Base-by-base conservation (phyloP, 805 yeast species). In the Torulaspora gathmanii region DNA sequence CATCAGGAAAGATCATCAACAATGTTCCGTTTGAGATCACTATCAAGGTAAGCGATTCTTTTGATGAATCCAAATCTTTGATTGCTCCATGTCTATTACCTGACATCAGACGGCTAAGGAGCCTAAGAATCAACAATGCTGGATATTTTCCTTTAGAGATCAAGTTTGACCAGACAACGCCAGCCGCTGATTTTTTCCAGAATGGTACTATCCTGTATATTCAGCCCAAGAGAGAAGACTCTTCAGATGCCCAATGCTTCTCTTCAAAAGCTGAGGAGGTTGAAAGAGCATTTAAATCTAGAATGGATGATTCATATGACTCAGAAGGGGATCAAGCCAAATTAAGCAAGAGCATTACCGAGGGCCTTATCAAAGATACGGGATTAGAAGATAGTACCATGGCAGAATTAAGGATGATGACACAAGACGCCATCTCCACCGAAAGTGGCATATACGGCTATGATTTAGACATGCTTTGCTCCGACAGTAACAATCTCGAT, bases 81-180 rank as follows among this genome's bases (percentile, higher is more conserved):
- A 44, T 58, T 6, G 69, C 93, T 0, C 97, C 97, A 0, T 78
- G 85, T 50, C 64, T 87, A 35, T 58, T 89, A 33, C 93, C 95
- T 0, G 74, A 75, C 25, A 55, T 83, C 23, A 68, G 71, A 11
- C 65, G 66, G 0, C 79, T 88, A 7, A 46, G 56, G 7, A 65
- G 66, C 5, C 72, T 88, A 2, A 67, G 69, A 33, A 74, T 82
- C 0, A 54, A 61, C 2, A 69, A 76, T 4, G 62, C 71, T 1
- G 75, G 74, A 10, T 79, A 78, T 57, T 82, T 79, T 53, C 77
- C 78, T 2, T 61, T 78, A 39, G 67, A 70, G 1, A 59, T 71
- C n/a, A 52, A 58, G 11, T 71, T 73, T 54, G 57, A 70, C 41
- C 50, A 60, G 2, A 49, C 45, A 9, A 69, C 56, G 3, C 43